Evolutionary conservation across 2,329 filamentous ascomycete genomes (phyloP).

Genomic region (Xylaria sp.): DNA sequence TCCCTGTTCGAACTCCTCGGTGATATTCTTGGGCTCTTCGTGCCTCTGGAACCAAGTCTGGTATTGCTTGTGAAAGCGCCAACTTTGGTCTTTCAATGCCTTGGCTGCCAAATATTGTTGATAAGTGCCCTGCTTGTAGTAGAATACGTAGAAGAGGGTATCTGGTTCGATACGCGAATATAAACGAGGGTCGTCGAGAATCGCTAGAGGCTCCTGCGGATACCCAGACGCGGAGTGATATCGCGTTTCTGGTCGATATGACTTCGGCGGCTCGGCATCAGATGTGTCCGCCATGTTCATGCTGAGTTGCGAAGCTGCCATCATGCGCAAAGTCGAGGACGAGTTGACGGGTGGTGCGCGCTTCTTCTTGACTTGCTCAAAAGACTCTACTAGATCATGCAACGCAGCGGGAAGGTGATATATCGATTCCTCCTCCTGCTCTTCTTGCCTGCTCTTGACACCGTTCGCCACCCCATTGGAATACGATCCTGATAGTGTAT

Average conservation of each 20-base stretch:
- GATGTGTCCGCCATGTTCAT: constrained; percentile 72
- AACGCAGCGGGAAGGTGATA: constrained; percentile 91
- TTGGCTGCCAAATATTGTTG: constrained; percentile 96
- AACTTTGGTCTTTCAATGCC: constrained; percentile 97
- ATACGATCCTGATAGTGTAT: constrained; percentile 50
- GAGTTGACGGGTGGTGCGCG: constrained; percentile 70
- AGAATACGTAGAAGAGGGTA: constrained; percentile 98
- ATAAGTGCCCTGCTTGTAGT: constrained; percentile 96
- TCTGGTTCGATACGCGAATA: constrained; percentile 94
- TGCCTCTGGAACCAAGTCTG: constrained; percentile 99
- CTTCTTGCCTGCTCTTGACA: constrained; percentile 56
- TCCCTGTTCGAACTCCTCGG: constrained; percentile 97
- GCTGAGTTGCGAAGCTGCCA: constrained; percentile 77
- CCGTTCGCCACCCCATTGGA: constrained; percentile 65
- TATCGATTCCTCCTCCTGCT: constrained; percentile 72
- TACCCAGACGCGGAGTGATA: constrained; percentile 83
- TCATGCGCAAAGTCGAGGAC: constrained; percentile 75
- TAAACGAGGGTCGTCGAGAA: constrained; percentile 89
- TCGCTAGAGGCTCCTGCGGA: constrained; percentile 88
- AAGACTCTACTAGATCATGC: constrained; percentile 90
- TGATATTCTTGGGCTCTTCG: constrained; percentile 98
- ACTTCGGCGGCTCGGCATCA: constrained; percentile 84
- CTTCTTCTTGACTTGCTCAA: constrained; percentile 83
- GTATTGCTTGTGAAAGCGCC: constrained; percentile 99
- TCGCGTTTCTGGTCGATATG: constrained; percentile 84